phyloP scores from a whole-genome alignment of 352 stramenopile species.

The Globisporangium paddicum region DNA sequence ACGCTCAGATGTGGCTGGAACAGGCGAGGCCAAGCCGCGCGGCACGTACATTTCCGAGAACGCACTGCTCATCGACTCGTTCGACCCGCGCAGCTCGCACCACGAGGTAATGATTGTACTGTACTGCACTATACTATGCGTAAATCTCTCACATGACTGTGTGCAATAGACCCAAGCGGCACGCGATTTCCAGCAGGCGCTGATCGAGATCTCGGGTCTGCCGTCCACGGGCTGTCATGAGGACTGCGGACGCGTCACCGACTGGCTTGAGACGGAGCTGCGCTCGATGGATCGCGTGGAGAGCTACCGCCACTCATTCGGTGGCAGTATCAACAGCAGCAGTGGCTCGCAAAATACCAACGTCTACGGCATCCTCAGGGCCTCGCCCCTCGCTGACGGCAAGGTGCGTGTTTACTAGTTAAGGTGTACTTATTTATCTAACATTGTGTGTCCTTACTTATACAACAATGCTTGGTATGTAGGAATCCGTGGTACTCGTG shows the following conservation, averaged over 20 bases:
- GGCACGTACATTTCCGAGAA: slow-evolving; percentile 90
- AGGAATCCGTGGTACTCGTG: slow-evolving; percentile 65
- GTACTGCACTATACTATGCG: too few relatives aligned
- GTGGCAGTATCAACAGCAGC: background rate
- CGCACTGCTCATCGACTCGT: slow-evolving; percentile 75
- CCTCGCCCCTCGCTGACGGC: slow-evolving; percentile 60
- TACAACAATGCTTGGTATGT: slow-evolving; percentile 2
- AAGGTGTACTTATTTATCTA: background rate
- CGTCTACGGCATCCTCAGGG: slow-evolving; percentile 77
- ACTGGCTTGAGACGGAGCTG: slow-evolving; percentile 62
- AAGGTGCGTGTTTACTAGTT: slow-evolving; percentile 29
- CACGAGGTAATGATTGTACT: too few relatives aligned
- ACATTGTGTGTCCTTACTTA: background rate
- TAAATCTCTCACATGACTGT: background rate
- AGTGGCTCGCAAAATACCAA: slow-evolving; percentile 35
- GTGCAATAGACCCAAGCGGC: slow-evolving; percentile 2
- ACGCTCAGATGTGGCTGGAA: background rate
- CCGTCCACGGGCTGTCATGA: slow-evolving; percentile 27
- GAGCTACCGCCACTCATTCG: slow-evolving; percentile 52
- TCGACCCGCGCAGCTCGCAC: slow-evolving; percentile 39
- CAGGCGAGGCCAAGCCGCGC: slow-evolving; percentile 73
- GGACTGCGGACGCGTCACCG: slow-evolving; percentile 41
- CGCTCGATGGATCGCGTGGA: slow-evolving; percentile 50
- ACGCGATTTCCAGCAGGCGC: slow-evolving; percentile 27
- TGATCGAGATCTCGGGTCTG: slow-evolving; percentile 32